Base-by-base conservation (phyloP, 176 grass and related monocot species). In the Carex cristatella region DNA sequence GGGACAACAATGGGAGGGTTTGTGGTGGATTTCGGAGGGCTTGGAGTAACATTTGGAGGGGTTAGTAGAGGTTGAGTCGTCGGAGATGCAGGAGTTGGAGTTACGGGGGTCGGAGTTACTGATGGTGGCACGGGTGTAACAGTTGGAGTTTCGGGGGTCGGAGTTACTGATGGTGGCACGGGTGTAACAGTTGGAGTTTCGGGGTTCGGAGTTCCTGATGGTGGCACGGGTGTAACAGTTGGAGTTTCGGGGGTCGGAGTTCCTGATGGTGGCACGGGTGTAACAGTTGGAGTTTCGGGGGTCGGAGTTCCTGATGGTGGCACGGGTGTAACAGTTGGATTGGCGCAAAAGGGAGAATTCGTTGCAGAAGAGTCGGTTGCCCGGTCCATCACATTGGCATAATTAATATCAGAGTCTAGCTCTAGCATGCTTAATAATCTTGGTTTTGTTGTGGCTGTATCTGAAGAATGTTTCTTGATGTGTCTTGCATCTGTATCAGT, bases 281-380 rank as follows among this genome's bases (percentile, higher is more conserved):
- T 23, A 35, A 35, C 33, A 35, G 83, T 72, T 2, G 90, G 87
- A 32, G 23, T 23, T 23, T 23, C 23, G 23, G 23, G 23, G 23
- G 23, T 23, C 23, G 23, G 23, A 23, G 23, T 23, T 23, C 23
- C 23, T 23, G 23, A 23, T 23, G 23, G 23, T 23, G 23, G 23
- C 23, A 23, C 23, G 23, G 23, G 23, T 23, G 23, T 23, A 35
- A 35, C 33, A 35, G 83, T 72, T 2, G 90, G 87, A 32, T 90
- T 94, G 80, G 87, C 66, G 81, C 90, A 94, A 73, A 92, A 89
- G 30, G 90, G 92, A 16, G 92, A 1, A 56, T 33, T 87, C 42
- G 44, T 35, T 74, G 84, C 55, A 10, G 73, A 19, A 1, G 69
- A 31, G 33, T 56, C 83, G 13, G 83, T 77, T 51, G 83, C 70